Base-by-base conservation (phyloP, 1,284 basidiomycete genomes). In the Cryptococcus sp. region DNA sequence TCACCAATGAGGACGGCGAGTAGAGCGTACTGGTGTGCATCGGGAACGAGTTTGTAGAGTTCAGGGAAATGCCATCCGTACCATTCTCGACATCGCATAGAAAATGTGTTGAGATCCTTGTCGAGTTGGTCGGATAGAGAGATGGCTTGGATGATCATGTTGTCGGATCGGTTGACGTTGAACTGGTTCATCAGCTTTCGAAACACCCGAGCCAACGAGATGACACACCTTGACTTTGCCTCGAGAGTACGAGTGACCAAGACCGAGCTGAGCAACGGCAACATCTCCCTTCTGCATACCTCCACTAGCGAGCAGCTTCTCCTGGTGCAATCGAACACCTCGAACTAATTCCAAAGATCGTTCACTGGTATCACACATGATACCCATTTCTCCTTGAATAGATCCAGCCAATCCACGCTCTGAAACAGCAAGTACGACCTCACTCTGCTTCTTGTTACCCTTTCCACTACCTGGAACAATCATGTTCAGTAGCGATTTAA, bases 51-150 rank as follows among this genome's bases (percentile, higher is more conserved):
- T 67, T 84, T 87, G 78, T 96, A 84, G 60, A 98, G 87, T 78
- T 99, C 96, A 47, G 94, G 94, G 81, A 97, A 99, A 76, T 98
- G 96, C 81, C 96, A 98, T n/a, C 96, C 94, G 76, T 98, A 98
- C 96, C 96, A 98, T 75, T 98, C 94, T 63, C 94, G 82, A 49
- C 97, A 86, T 49, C 94, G 88, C 94, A 98, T 98, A 23, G 92
- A 88, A 74, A 98, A 98, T 23, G 94, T 85, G 80, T 98, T 98
- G 73, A 98, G 92, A 76, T 98, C 94, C 81, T 98, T 98, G 83
- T 98, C 94, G 71, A 98, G 87, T 71, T 97, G 93, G 79, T 98
- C 94, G 67, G 98, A 88, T 51, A 98, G 85, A 2, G 94, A 89
- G 70, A 98, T 98, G 50, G 94, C 94, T 78, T 98, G 96, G 70